Base-by-base conservation (phyloP, 2,329 filamentous ascomycete genomes). In the Colletotrichum simmondsii region DNA sequence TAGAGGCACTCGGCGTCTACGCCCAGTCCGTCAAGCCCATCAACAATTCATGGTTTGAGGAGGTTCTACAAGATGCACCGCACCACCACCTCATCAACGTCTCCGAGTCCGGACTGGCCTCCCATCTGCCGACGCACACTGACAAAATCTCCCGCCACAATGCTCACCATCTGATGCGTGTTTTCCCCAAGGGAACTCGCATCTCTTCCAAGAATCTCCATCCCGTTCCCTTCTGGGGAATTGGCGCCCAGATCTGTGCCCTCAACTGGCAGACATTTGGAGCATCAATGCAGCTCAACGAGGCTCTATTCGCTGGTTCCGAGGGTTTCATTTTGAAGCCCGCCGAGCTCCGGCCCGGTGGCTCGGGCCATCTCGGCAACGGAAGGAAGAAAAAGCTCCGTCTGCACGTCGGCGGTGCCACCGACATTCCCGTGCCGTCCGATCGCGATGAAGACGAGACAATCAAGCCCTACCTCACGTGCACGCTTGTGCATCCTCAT, bases 261-360 rank as follows among this genome's bases (percentile, higher is more conserved):
- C 84, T 93, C 65, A 93, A 93, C 81, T 92, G 91, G 89, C 92
- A 93, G 77, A 92, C 87, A 0, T 93, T 92, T 75, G 90, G 90
- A 42, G 87, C 88, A 7, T 87, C 87, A 77, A 91, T 92, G 83
- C 92, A 93, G 79, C 84, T 93, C 75, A 93, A 93, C 78, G 91
- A 92, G 77, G 92, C 91, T 0, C 83, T 93, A 0, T 93, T 93
- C 79, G 86, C 85, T 59, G 91, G 90, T 14, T 90, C 91, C 0
- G 89, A 90, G 32, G 92, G 92, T 8, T 93, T 89, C 76, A 87
- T 93, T 1, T 83, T 93, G 26, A 93, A 93, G 79, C 92, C 92
- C 0, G 85, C 86, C 0, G 85, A 87, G 1, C 83, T 93, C 1
- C 89, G 91, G 3, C 79, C 82, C 0, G 90, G 88, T 5, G 91